A percentile compares a stretch with the other conserved stretches of the same genome.
Evolutionary conservation across 2,329 filamentous ascomycete genomes (phyloP).

Genomic region (Alternaria novae-zelandiae): DNA sequence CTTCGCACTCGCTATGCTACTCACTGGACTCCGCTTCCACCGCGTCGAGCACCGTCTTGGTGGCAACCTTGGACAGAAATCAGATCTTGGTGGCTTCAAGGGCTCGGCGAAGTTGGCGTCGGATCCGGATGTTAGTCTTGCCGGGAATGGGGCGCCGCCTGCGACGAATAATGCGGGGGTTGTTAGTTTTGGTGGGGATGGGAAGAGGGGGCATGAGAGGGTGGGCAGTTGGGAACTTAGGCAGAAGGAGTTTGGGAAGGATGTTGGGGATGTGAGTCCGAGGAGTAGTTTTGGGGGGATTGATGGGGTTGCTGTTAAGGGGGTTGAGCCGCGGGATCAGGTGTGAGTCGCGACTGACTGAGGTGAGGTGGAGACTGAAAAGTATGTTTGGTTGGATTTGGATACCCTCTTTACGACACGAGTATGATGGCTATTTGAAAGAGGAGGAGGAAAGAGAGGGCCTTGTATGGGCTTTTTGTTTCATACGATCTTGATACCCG

Average conservation of each 20-base stretch:
- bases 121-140: conserved; percentile 59
- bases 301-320: conserved; percentile 49
- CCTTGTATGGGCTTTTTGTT: conserved; percentile 12
- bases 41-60: conserved; percentile 41
- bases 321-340: conserved; percentile 55
- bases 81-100: conserved; percentile 62
- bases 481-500: conserved; percentile 32
- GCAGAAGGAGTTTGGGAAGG: conserved; percentile 43
- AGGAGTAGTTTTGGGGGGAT: conserved; percentile 55
- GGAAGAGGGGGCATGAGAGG: conserved; percentile 55
- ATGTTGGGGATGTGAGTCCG: conserved; percentile 31
- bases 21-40: conserved; percentile 56
- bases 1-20: conserved; percentile 50
- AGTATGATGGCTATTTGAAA: neutral
- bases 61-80: conserved; percentile 35
- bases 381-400: neutral
- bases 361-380: neutral
- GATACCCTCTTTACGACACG: neutral
- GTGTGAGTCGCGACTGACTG: conserved; percentile 43
- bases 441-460: neutral
- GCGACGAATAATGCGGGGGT: conserved; percentile 8
- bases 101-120: conserved; percentile 60
- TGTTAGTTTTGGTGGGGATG: conserved; percentile 16
- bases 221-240: conserved; percentile 64
- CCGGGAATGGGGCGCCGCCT: conserved; percentile 50